Conservation (phyloP, 2,329 filamentous ascomycete species). For the Fusarium armeniacum region DNA sequence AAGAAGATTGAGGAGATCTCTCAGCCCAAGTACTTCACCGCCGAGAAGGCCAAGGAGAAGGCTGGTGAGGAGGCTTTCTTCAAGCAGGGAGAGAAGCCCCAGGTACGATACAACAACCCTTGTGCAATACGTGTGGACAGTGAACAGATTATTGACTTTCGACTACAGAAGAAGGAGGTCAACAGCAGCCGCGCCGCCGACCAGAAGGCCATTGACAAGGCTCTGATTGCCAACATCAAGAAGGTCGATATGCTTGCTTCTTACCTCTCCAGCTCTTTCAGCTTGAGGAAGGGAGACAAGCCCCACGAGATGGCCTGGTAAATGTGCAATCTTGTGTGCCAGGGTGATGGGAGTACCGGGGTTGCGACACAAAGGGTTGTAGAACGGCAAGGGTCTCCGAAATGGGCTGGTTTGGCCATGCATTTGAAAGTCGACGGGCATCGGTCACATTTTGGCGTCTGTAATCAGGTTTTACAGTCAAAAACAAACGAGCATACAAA, state of each 20-base stretch:
- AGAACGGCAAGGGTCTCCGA: slow-evolving; percentile 62
- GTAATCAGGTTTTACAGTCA: slow-evolving; percentile 75
- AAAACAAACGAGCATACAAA: slow-evolving; percentile 62
- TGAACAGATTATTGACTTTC: slow-evolving; percentile 43
- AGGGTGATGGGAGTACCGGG: slow-evolving; percentile 50
- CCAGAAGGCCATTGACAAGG: slow-evolving; percentile 99
- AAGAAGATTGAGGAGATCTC: slow-evolving; percentile 88
- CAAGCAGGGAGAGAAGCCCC: slow-evolving; percentile 97
- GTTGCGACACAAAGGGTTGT: slow-evolving; percentile 59
- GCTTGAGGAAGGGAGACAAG: slow-evolving; percentile 98
- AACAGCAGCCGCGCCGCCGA: slow-evolving; percentile 92
- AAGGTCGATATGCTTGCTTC: slow-evolving; percentile 94
- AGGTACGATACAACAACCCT: slow-evolving; percentile 72
- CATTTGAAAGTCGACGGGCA: slow-evolving; percentile 75
- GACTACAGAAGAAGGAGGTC: slow-evolving; percentile 92
- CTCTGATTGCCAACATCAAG: slow-evolving; percentile 95
- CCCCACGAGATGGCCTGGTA: slow-evolving; percentile 99
- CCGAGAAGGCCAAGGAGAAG: slow-evolving; percentile 96
- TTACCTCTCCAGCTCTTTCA: slow-evolving; percentile 97
- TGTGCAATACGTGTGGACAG: slow-evolving; percentile 7
- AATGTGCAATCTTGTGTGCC: slow-evolving; percentile 57
- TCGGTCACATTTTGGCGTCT: slow-evolving; percentile 76
- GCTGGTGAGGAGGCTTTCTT: slow-evolving; percentile 98
- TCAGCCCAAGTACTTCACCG: slow-evolving; percentile 91
- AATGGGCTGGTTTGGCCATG: slow-evolving; percentile 72